These are phyloP conservation scores for Mucor piriformis DNA, from an alignment of 371 early-diverging fungal species.

Conservation along the genomic window DNA sequence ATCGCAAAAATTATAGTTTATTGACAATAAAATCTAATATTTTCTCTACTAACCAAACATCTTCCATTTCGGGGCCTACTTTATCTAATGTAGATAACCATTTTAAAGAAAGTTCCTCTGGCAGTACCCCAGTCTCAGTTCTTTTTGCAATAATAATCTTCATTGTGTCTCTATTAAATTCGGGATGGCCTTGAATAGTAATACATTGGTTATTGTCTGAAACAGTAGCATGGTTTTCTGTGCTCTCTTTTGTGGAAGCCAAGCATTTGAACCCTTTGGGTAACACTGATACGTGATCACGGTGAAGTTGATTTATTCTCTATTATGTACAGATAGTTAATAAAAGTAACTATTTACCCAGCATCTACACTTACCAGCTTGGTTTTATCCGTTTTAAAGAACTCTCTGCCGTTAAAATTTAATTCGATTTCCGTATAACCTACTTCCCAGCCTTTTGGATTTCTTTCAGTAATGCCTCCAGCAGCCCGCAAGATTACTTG, in stretches of 20 bases:
- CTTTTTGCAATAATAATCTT: conserved; percentile 48
- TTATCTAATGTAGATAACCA: conserved; percentile 5
- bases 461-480: conserved; percentile 59
- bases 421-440: conserved; percentile 42
- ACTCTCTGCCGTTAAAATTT: conserved; percentile 39
- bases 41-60: conserved; percentile 26
- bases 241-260: conserved; percentile 49
- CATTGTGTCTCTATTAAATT: conserved; percentile 60
- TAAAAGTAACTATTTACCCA: neutral
- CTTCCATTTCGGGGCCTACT: conserved; percentile 16
- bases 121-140: conserved; percentile 40
- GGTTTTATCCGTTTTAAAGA: conserved; percentile 34
- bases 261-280: conserved; percentile 58
- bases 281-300: conserved; percentile 62
- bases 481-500: conserved; percentile 72
- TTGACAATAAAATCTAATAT: conserved; percentile 18
- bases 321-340: neutral
- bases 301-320: conserved; percentile 68
- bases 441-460: conserved; percentile 70
- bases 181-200: conserved; percentile 86
- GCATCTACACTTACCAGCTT: neutral
- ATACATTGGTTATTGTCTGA: conserved; percentile 59
- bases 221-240: conserved; percentile 50
- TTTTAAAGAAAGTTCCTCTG: conserved; percentile 25
- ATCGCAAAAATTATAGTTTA: neutral